These are phyloP conservation scores for Thalassiosira mediterranea DNA, from an alignment of 352 stramenopile species.

Conservation along the genomic window DNA sequence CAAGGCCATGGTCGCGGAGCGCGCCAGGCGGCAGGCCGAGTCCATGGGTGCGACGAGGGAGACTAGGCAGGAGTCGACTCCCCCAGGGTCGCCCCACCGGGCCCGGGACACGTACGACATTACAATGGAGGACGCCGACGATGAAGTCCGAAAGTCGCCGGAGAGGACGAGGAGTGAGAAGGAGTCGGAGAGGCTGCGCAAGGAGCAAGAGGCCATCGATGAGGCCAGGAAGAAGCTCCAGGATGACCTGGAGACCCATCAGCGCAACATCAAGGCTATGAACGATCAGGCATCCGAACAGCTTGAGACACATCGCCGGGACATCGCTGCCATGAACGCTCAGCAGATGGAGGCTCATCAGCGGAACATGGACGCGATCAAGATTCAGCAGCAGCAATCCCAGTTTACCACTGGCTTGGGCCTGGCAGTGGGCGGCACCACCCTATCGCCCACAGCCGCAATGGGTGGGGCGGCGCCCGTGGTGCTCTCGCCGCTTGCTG, in stretches of 20 bases:
- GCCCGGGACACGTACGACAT: neutral
- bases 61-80: conserved; percentile 21
- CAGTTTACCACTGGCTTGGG: too few species aligned
- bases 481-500: too few species aligned
- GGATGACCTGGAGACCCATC: neutral
- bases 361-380: too few species aligned
- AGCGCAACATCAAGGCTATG: too few species aligned
- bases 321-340: too few species aligned
- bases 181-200: neutral
- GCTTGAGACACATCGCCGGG: too few species aligned
- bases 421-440: too few species aligned
- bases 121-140: neutral
- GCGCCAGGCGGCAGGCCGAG: conserved; percentile 2
- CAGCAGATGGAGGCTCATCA: too few species aligned
- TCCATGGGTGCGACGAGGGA: neutral
- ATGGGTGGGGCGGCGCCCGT: too few species aligned
- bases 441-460: too few species aligned
- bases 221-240: neutral
- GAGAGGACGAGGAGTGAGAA: neutral
- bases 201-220: neutral
- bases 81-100: conserved; percentile 3
- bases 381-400: too few species aligned
- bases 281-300: too few species aligned
- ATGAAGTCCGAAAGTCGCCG: neutral
- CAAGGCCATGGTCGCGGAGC: conserved; percentile 19